phyloP scores from a whole-genome alignment of 352 stramenopile genomes.

The Phytophthora tentaculata region DNA sequence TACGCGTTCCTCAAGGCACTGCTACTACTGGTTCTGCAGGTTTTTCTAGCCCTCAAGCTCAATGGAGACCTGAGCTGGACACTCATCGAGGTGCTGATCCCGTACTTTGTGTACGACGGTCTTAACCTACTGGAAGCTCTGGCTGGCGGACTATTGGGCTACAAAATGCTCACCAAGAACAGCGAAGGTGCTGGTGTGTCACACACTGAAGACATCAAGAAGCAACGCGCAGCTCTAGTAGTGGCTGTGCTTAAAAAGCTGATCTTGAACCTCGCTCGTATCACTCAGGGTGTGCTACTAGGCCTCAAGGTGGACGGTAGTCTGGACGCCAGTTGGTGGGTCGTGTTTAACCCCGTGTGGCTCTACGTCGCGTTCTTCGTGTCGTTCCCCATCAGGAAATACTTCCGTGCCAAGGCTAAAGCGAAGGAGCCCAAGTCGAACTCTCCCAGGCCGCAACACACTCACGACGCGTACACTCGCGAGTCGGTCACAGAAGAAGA shows the following conservation, averaged over 20 bases:
- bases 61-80: slow-evolving; percentile 74
- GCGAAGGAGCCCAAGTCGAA: slow-evolving; percentile 39
- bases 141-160: slow-evolving; percentile 60
- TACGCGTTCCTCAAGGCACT: slow-evolving; percentile 85
- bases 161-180: slow-evolving; percentile 75
- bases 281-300: slow-evolving; percentile 70
- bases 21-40: slow-evolving; percentile 75
- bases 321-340: slow-evolving; percentile 74
- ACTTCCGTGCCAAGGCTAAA: slow-evolving; percentile 55
- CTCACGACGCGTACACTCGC: slow-evolving; percentile 78
- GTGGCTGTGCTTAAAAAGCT: slow-evolving; percentile 44
- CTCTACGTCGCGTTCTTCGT: slow-evolving; percentile 73
- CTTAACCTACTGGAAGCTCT: slow-evolving; percentile 77
- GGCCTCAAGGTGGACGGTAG: slow-evolving; percentile 72
- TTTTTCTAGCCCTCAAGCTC: slow-evolving; percentile 86
- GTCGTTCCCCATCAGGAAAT: slow-evolving; percentile 58
- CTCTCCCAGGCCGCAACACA: slow-evolving; percentile 43
- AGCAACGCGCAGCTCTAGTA: slow-evolving; percentile 56
- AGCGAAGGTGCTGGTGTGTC: slow-evolving; percentile 76
- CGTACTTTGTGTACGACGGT: slow-evolving; percentile 83
- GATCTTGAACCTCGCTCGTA: slow-evolving; percentile 54
- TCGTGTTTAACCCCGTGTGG: slow-evolving; percentile 84
- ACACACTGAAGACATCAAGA: slow-evolving; percentile 73
- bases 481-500: slow-evolving; percentile 71
- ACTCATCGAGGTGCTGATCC: slow-evolving; percentile 68